Conservation (phyloP, 495 filamentous ascomycete genomes). For the Venustampulla echinocandica region DNA sequence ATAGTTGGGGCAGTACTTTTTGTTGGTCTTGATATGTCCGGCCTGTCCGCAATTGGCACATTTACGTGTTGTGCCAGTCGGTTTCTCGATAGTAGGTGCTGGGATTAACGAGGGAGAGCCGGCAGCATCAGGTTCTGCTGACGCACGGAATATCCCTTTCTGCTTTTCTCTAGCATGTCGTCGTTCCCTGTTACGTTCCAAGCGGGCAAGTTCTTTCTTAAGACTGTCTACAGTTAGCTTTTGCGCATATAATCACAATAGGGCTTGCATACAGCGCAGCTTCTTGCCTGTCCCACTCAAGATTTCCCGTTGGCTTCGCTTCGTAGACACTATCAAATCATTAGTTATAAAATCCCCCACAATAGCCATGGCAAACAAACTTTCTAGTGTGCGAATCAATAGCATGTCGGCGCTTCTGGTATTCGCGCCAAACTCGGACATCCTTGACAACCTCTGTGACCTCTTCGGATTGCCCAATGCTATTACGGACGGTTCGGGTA, state of each 20-base stretch:
- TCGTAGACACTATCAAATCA: constrained; percentile 35
- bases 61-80: constrained; percentile 72
- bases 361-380: constrained; percentile 31
- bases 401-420: constrained; percentile 42
- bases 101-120: constrained; percentile 32
- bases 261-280: constrained; percentile 51
- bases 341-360: constrained; percentile 16
- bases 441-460: constrained; percentile 30
- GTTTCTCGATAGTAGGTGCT: constrained; percentile 33
- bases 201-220: constrained; percentile 65
- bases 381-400: constrained; percentile 51
- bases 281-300: constrained; percentile 46
- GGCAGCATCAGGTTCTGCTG: constrained; percentile 34
- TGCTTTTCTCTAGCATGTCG: constrained; percentile 85
- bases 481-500: constrained; percentile 51
- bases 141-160: constrained; percentile 48
- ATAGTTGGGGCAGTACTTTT: constrained; percentile 58
- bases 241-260: constrained; percentile 22
- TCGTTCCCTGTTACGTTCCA: constrained; percentile 85
- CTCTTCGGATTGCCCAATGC: constrained; percentile 51
- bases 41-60: constrained; percentile 94
- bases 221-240: constrained; percentile 39
- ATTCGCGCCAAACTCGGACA: constrained; percentile 34
- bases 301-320: constrained; percentile 60
- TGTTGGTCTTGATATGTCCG: constrained; percentile 99